phyloP scores from a whole-genome alignment of 2,329 filamentous ascomycete genomes.

The Xylariaceae sp. region DNA sequence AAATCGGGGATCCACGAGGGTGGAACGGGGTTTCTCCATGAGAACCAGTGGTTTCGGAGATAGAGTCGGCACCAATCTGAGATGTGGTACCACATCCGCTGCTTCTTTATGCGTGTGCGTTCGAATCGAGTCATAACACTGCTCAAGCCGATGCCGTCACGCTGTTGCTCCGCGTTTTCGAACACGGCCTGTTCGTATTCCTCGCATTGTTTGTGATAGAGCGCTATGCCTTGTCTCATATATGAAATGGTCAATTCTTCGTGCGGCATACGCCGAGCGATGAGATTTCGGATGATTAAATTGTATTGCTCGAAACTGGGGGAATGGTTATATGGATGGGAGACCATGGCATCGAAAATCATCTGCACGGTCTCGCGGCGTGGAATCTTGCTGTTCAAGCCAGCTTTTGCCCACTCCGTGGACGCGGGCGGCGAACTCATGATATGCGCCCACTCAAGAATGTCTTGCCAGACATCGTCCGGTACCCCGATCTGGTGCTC shows the following conservation, averaged over 20 bases:
- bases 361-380: constrained; percentile 40
- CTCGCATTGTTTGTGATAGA: constrained; percentile 29
- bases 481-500: constrained; percentile 55
- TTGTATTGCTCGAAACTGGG: constrained; percentile 53
- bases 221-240: constrained; percentile 28
- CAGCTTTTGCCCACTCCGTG: constrained; percentile 35
- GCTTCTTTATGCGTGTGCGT: constrained; percentile 27
- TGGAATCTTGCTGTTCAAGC: constrained; percentile 34
- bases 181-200: constrained; percentile 25
- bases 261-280: constrained; percentile 12
- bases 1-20: constrained; percentile 37
- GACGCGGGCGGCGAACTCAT: constrained; percentile 38
- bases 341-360: constrained; percentile 57
- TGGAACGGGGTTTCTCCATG: constrained; percentile 7
- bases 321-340: constrained; percentile 49
- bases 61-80: constrained; percentile 27
- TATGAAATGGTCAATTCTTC: constrained; percentile 6
- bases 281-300: constrained; percentile 44
- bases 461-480: constrained; percentile 55
- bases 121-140: constrained; percentile 22
- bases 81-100: constrained; percentile 33
- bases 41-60: constrained; percentile 14
- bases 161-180: constrained; percentile 25
- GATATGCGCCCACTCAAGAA: constrained; percentile 64
- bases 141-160: constrained; percentile 21